Evolutionary conservation across 768 basidiomycete genomes (phyloP).

Genomic region (Mrakia blollopis): DNA sequence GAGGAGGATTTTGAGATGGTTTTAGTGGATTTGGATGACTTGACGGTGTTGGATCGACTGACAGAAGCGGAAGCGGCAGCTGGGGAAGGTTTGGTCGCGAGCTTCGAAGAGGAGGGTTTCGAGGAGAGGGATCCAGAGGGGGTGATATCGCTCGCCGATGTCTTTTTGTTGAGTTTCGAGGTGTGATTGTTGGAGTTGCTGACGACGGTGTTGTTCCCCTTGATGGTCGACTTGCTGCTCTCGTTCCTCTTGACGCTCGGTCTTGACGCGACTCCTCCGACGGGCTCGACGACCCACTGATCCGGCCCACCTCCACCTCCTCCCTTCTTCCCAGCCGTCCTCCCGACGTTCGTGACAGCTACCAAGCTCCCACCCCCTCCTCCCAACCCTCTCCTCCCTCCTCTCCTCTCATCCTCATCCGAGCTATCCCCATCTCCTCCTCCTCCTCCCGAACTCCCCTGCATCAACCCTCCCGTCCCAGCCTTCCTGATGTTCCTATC

Average conservation of each 20-base stretch:
- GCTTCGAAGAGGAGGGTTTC: conserved; percentile 1
- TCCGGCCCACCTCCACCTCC: neutral
- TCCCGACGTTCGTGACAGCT: conserved; percentile 31
- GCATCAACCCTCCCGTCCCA: neutral
- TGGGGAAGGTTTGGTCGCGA: neutral
- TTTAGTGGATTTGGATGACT: conserved; percentile 16
- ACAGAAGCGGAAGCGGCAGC: conserved; percentile 6
- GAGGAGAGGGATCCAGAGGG: neutral
- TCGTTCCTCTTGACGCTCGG: conserved; percentile 28
- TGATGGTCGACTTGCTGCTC: conserved; percentile 30
- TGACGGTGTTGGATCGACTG: neutral
- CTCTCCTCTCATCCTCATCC: conserved; percentile 16
- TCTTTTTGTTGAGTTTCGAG: neutral
- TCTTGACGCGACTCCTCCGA: conserved; percentile 17
- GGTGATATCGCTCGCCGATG: neutral
- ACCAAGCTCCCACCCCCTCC: conserved; percentile 17
- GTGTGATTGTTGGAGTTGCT: neutral
- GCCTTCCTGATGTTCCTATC: conserved; percentile 27
- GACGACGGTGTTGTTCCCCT: conserved; percentile 9
- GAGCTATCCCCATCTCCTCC: conserved; percentile 11
- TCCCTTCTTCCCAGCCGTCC: conserved; percentile 20
- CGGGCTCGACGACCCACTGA: conserved; percentile 26
- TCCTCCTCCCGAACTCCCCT: neutral
- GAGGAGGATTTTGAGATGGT: neutral
- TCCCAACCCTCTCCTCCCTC: neutral